phyloP scores from a whole-genome alignment of 345 rosid species.

The Salix koriyanagi region DNA sequence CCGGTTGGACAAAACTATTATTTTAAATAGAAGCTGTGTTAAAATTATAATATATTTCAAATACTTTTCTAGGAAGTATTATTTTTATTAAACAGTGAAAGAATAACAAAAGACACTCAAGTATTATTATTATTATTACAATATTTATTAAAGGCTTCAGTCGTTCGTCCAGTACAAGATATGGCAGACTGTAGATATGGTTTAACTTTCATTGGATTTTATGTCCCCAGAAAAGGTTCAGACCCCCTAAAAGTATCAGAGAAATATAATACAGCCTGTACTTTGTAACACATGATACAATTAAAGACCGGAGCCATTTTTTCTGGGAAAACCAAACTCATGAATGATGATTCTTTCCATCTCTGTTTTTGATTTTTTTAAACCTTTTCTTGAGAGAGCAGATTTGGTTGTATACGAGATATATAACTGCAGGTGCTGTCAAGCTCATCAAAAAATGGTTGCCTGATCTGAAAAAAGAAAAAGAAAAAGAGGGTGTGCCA shows the following conservation, averaged over 20 bases:
- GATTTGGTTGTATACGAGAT: neutral
- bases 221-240: neutral
- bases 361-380: constrained; percentile 1
- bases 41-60: no score
- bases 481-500: neutral
- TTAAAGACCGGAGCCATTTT: neutral
- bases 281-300: neutral
- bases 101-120: no score
- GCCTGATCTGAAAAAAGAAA: neutral
- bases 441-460: constrained; percentile 8
- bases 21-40: no score
- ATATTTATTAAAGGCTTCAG: no score
- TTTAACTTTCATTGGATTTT: neutral
- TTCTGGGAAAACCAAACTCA: constrained; percentile 26
- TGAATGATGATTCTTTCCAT: constrained; percentile 20
- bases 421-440: constrained; percentile 8
- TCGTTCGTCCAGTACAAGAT: no score
- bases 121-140: no score
- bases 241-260: neutral
- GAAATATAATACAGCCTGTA: neutral
- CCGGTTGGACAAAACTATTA: no score
- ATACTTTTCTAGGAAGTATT: no score
- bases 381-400: neutral
- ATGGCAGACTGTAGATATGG: neutral
- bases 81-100: no score